A percentile compares a stretch with the other conserved stretches of the same genome.
Conservation (phyloP, 345 rosid species). For the Excoecaria agallocha region DNA sequence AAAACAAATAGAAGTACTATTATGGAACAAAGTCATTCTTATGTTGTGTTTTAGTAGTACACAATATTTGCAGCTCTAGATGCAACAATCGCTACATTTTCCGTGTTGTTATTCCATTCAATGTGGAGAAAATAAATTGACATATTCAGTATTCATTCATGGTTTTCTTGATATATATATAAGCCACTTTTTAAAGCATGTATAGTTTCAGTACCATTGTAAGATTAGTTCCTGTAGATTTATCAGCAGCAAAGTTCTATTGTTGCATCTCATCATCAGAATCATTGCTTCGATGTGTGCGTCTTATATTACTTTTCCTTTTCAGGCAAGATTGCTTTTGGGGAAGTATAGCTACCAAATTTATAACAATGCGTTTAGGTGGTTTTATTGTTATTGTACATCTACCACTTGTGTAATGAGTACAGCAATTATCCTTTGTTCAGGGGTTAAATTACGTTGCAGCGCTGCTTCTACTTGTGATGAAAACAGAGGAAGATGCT, state of each 20-base stretch:
- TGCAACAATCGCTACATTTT: too few relatives aligned
- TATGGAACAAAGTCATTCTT: not conserved
- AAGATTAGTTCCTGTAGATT: not conserved
- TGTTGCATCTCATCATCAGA: conserved; percentile 2
- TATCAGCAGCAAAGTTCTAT: not conserved
- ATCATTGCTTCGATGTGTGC: not conserved
- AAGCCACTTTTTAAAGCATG: not conserved
- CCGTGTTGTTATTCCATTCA: too few relatives aligned
- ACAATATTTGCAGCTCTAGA: not conserved
- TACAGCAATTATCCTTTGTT: conserved; percentile 9
- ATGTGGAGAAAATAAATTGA: too few relatives aligned
- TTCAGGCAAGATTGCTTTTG: not conserved
- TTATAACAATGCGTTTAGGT: not conserved
- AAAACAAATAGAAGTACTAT: not conserved
- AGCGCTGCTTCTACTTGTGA: conserved; percentile 85
- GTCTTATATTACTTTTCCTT: not conserved
- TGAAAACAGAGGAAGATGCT: conserved; percentile 99
- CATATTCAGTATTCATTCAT: too few relatives aligned
- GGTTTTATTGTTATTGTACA: not conserved
- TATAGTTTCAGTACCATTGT: not conserved
- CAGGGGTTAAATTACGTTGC: conserved; percentile 98
- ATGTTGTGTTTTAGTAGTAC: not conserved
- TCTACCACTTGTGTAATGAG: not conserved
- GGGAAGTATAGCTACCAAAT: not conserved
- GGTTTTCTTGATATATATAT: too few relatives aligned